Base-by-base conservation (phyloP, 306 rosid species). In the Canavalia ensiformis region DNA sequence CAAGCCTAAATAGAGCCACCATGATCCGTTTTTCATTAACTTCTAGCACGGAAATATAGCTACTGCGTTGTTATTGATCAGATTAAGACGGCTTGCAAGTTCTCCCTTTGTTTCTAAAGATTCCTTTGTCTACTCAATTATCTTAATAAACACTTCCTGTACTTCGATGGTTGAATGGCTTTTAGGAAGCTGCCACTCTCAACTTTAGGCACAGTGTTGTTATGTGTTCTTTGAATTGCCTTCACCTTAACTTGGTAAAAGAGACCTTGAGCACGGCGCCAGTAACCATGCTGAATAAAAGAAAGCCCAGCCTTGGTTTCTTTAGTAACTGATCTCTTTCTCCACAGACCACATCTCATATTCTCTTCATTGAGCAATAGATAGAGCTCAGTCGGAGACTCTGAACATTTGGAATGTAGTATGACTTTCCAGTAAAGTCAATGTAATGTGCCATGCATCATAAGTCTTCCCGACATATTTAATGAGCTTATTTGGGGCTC, bases 181-280 rank as follows among this genome's bases (percentile, higher is more conserved):
- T 18, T 18, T 18, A 18, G 25, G 25, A 18, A 18, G 25, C 25
- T 18, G 25, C 25, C 25, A 18, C 99, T 96, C 92, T 96, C 99
- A 69, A 98, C 97, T 91, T 96, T 96, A 3, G 99, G 97, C 44
- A 93, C 98, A 10, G 97, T 83, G 79, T 93, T 96, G 78, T 90
- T 96, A 81, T 92, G 92, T 29, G 97, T 96, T 77, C 99, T 98
- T 90, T 96, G 99, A 79, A 98, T 90, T 49, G 99, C 97, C 90
- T 96, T 96, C 56, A 96, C 92, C 99, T 93, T 96, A 68, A 97
- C 98, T 86, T 96, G 99, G 86, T 90, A 96, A 83, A 96, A 96
- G 78, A 96, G 98, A 84, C 93, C 92, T 87, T 96, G 99, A 84
- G 99, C 98, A 78, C 90, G 99, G 83, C 90, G 99, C 99, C 99